phyloP scores from a whole-genome alignment of 163 green algal species.

The Volvox carteri region DNA sequence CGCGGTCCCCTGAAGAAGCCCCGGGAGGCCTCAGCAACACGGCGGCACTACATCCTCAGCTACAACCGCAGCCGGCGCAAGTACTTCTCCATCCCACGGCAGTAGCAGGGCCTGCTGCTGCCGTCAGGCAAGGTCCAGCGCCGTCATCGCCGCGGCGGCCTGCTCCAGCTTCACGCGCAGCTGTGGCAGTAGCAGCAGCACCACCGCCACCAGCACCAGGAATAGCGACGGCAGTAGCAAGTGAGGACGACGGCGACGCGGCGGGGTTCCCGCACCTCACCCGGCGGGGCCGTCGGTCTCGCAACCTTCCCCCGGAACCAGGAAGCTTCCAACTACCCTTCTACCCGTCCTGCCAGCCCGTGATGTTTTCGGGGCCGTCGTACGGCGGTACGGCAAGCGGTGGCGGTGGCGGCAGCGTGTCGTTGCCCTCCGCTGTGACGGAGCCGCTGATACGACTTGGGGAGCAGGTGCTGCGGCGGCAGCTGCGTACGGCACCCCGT shows the following conservation, averaged over 20 bases:
- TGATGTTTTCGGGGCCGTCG: background rate
- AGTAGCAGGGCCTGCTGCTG: too few relatives aligned
- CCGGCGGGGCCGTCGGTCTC: slow-evolving; percentile 23
- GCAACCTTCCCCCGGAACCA: slow-evolving; percentile 28
- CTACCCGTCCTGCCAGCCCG: slow-evolving; percentile 35
- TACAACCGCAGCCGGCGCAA: background rate
- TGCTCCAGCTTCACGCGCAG: background rate
- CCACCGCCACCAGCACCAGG: too few relatives aligned
- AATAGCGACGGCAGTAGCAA: too few relatives aligned
- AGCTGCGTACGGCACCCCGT: background rate
- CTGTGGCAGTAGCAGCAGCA: background rate
- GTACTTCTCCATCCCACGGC: too few relatives aligned
- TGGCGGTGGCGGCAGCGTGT: background rate
- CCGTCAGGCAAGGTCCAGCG: background rate
- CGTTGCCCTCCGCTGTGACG: background rate
- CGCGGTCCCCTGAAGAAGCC: background rate
- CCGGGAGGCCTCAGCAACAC: background rate
- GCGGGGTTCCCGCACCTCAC: background rate
- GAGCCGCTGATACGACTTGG: slow-evolving; percentile 30
- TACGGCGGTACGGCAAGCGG: background rate
- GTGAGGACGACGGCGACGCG: background rate
- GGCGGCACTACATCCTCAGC: background rate
- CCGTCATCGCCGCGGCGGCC: background rate
- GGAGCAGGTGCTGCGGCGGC: slow-evolving; percentile 34
- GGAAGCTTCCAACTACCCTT: slow-evolving; percentile 10